Evolutionary conservation across 306 rosid genomes (phyloP).

Genomic region (Sesbania bispinosa): DNA sequence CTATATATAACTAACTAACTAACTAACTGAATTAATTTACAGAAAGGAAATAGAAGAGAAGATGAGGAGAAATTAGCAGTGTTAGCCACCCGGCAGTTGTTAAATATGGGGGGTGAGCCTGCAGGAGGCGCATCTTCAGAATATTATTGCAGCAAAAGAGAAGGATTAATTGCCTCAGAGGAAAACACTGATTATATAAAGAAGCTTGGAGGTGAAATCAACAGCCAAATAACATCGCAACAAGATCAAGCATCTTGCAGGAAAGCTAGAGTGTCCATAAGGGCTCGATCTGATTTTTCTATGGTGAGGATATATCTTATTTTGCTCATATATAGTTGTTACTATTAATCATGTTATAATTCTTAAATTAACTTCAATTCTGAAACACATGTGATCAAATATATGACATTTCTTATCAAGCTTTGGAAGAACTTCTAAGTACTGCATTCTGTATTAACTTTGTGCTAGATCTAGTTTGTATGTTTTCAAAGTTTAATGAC

Average conservation of each 20-base stretch:
- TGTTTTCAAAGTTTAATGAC: no score
- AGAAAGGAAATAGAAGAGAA: constrained; percentile 4
- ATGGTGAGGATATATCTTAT: constrained; percentile 24
- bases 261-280: constrained; percentile 48
- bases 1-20: no score
- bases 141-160: constrained; percentile 9
- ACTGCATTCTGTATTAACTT: no score
- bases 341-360: not conserved
- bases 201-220: constrained; percentile 3
- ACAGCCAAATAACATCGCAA: constrained; percentile 17
- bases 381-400: no score
- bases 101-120: constrained; percentile 27
- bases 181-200: not conserved
- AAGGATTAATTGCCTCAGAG: not conserved
- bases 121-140: constrained; percentile 26
- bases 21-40: no score
- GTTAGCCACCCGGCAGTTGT: constrained; percentile 23
- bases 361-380: no score
- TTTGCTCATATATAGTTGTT: not conserved
- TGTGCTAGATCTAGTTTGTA: no score
- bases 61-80: constrained; percentile 15
- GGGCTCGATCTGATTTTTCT: constrained; percentile 41
- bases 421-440: no score
- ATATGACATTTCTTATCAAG: no score
- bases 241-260: constrained; percentile 17